Evolutionary conservation across 345 rosid species (phyloP), one percentile per base, ranked within the genome.

Genomic region (Excoecaria agallocha): DNA sequence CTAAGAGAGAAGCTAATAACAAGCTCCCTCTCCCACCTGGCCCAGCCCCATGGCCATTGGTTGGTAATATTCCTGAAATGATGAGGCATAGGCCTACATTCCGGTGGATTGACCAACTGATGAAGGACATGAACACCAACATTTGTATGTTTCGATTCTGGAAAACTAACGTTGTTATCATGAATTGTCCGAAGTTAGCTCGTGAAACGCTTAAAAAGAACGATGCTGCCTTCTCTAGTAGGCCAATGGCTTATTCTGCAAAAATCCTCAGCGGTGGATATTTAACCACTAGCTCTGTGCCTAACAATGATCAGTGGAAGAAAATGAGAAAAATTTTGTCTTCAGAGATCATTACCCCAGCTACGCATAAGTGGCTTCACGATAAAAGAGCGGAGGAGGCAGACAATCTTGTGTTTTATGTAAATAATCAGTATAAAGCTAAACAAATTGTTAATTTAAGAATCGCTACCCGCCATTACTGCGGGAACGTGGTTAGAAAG

Each of bases 251-350:
- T 3, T 8, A 22, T 10, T 24, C 52, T 22, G 22, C 73, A 6
- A 38, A 56, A 11, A 2, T 4, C n/a, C 5, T 39, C 11, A 55
- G 51, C 11, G 63, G 63, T 4, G 73, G 64, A 13, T 70, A 70
- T 52, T 9, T 12, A n/a, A 43, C 25, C 61, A 76, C 84, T 1
- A 67, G 30, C n/a, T 22, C 79, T 3, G 57, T 76, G 0, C 90
- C 90, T 0, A 58, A 64, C 20, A 84, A 84, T 5, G 86, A 84
- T 3, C 87, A 85, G 2, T 87, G 86, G 86, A 84, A 84, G 79
- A 85, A 85, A 66, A 85, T 81, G 88, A 87, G 70, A 76, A 82
- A 65, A 69, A 77, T 87, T 3, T 41, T 85, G 19, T 59, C 80
- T 17, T 57, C 82, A 4, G 83, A 84, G 46, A 68, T 85, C 7